Base-by-base conservation (phyloP, 1,139 yeast species). In the Pichia sp. region DNA sequence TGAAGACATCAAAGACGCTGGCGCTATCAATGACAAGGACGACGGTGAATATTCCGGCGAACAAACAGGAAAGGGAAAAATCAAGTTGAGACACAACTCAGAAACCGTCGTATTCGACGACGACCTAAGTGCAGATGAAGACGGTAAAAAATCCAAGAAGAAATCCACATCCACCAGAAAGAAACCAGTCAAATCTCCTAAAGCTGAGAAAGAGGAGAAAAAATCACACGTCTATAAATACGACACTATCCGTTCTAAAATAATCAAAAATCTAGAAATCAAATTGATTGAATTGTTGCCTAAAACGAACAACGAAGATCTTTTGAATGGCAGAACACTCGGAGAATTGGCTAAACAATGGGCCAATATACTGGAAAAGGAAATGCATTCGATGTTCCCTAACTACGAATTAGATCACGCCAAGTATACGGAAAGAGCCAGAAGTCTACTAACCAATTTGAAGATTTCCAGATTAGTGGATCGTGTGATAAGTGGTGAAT, bases 361-460 rank as follows among this genome's bases (percentile, higher is more conserved):
- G 74, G 71, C 80, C 0, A 46, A 63, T 18, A 68, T 67, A 33
- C 60, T 72, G 33, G 84, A 78, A 51, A 64, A 63, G 18, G 71
- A 77, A 10, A 64, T 78, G 12, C 66, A 63, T 17, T 56, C 59
- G 9, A 50, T 54, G 5, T 61, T 39, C 38, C 61, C 62, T 14
- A 50, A 52, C 4, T 17, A 63, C n/a, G 62, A 60, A 24, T 62
- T 58, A 12, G 55, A 57, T 22, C 67, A 66, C 14, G 58, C 63
- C 14, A 68, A 69, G 49, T 83, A 83, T 59, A 68, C 79, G 31
- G 82, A 77, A 52, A 75, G 73, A 53, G 76, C 76, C 44, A 70
- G 86, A 47, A 70, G 81, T 10, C 63, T 83, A 38, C 69, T 72
- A 44, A 75, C 77, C 50, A 81, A 81, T 54, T 67, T 83, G 21